Evolutionary conservation across 1,284 basidiomycete species (phyloP).

Genomic region (Sparassis latifolia): DNA sequence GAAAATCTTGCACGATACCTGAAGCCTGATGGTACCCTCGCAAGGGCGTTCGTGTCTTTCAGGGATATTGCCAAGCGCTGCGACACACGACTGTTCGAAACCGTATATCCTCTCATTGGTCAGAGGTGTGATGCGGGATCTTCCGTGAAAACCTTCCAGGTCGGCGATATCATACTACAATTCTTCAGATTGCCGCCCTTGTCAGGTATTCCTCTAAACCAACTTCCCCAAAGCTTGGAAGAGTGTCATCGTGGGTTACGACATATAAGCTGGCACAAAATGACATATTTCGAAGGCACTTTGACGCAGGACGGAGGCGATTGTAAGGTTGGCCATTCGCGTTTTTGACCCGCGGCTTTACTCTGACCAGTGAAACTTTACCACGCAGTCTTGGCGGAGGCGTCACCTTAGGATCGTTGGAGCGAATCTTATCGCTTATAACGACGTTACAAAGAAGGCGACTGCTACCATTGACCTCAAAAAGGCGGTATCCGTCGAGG

Average conservation of each 20-base stretch:
- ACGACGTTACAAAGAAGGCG: slow-evolving; percentile 89
- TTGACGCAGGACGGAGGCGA: slow-evolving; percentile 96
- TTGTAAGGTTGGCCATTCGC: slow-evolving; percentile 56
- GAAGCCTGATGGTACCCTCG: slow-evolving; percentile 74
- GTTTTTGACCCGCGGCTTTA: neutral
- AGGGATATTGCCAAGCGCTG: slow-evolving; percentile 79
- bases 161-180: slow-evolving; percentile 80
- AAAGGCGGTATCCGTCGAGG: slow-evolving; percentile 74
- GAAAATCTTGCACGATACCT: slow-evolving; percentile 81
- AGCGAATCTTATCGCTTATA: slow-evolving; percentile 84
- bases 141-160: slow-evolving; percentile 52
- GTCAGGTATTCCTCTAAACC: slow-evolving; percentile 69
- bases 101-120: slow-evolving; percentile 78
- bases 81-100: slow-evolving; percentile 79
- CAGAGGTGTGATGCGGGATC: slow-evolving; percentile 56
- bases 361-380: neutral
- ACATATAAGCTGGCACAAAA: slow-evolving; percentile 87
- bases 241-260: slow-evolving; percentile 88
- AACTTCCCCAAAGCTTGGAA: slow-evolving; percentile 87
- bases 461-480: slow-evolving; percentile 89
- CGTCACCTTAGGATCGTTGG: slow-evolving; percentile 86
- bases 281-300: slow-evolving; percentile 87
- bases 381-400: slow-evolving; percentile 74
- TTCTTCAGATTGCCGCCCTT: slow-evolving; percentile 87
- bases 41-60: slow-evolving; percentile 78